Evolutionary conservation across 345 rosid species (phyloP).

Genomic region (Populus pruinosa): DNA sequence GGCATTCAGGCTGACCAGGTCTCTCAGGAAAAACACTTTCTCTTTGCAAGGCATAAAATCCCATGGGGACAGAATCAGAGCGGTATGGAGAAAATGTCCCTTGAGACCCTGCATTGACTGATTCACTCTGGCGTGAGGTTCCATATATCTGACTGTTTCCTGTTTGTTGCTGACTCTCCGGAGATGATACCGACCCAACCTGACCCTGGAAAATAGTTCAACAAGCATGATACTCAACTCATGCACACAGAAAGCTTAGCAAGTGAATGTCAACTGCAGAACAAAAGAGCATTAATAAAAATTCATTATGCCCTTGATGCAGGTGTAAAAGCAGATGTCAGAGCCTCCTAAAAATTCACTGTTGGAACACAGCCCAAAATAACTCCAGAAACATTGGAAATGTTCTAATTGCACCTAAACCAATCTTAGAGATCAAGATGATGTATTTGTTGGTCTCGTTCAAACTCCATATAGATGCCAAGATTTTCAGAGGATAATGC

Average conservation of each 20-base stretch:
- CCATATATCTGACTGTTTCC: conserved; percentile 59
- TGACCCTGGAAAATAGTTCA: conserved; percentile 58
- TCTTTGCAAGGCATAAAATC: conserved; percentile 74
- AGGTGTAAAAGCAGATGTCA: neutral
- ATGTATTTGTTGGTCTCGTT: neutral
- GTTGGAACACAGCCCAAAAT: neutral
- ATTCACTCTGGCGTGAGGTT: conserved; percentile 57
- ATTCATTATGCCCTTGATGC: neutral
- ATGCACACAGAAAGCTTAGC: neutral
- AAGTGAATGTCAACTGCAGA: neutral
- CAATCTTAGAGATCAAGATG: neutral
- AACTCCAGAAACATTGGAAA: neutral
- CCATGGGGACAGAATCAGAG: conserved; percentile 64
- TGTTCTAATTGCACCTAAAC: neutral
- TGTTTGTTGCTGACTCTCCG: conserved; percentile 60
- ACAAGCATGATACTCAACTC: conserved; percentile 17
- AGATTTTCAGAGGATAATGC: neutral
- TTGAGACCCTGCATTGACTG: conserved; percentile 52
- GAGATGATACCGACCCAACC: conserved; percentile 77
- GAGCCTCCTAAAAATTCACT: neutral
- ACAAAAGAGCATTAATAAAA: neutral
- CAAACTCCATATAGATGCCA: neutral
- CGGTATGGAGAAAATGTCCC: conserved; percentile 54
- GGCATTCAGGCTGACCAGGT: conserved; percentile 94
- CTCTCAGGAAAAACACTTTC: conserved; percentile 92